These are phyloP conservation scores for Scheffersomyces titani DNA, from an alignment of 1,139 yeast genomes.

Conservation along the genomic window DNA sequence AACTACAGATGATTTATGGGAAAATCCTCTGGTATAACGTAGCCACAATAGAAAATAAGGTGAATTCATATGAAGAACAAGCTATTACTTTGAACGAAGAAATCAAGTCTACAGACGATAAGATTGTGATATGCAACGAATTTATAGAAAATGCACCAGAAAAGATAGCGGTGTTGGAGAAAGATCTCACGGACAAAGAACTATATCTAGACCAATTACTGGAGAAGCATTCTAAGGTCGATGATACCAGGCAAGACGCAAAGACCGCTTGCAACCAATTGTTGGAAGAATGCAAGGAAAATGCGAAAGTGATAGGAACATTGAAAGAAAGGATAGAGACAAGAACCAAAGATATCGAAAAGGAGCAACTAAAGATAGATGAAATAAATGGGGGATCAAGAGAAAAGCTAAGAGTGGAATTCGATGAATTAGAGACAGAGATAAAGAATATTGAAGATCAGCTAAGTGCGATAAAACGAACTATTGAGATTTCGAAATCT, in stretches of 20 bases:
- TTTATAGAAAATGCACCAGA: conserved; percentile 11
- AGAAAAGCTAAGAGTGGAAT: conserved; percentile 20
- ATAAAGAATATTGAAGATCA: conserved; percentile 13
- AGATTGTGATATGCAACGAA: conserved; percentile 2
- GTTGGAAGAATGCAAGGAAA: conserved; percentile 13
- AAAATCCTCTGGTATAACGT: conserved; percentile 68
- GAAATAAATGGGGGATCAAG: conserved; percentile 43
- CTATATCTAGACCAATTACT: conserved; percentile 9
- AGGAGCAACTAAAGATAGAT: conserved; percentile 39
- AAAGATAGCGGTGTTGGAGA: conserved; percentile 15
- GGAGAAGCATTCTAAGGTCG: conserved; percentile 8
- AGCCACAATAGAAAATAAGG: conserved; percentile 33
- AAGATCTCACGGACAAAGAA: conserved; percentile 17
- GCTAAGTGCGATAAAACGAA: conserved; percentile 11
- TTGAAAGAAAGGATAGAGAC: conserved; percentile 26
- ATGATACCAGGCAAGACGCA: conserved; percentile 17
- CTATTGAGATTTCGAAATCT: conserved; percentile 18
- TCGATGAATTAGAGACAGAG: conserved; percentile 14
- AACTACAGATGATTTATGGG: conserved; percentile 52
- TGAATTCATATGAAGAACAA: conserved; percentile 17
- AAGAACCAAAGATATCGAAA: conserved; percentile 16
- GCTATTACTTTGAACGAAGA: conserved; percentile 21
- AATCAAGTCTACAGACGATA: conserved; percentile 15
- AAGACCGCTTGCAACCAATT: conserved; percentile 17
- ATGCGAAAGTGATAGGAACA: conserved; percentile 25